Conservation (phyloP, 2,329 filamentous ascomycete species). For the Cladosporium colombiae region DNA sequence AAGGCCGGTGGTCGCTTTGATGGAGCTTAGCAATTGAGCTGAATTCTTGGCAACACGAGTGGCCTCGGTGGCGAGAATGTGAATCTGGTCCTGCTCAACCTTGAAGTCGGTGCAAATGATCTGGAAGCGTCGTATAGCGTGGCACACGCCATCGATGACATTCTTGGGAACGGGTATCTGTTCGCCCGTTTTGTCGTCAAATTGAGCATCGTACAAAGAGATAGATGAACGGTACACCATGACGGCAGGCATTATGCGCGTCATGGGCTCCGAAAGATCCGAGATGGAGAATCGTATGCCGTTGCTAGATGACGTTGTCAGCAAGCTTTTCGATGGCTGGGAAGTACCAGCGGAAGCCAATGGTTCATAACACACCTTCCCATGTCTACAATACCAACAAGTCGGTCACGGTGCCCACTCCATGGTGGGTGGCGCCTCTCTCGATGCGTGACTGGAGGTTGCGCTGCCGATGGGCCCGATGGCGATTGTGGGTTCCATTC, state of each 20-base stretch:
- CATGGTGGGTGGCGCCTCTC: constrained; percentile 17
- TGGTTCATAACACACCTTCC: constrained; percentile 45
- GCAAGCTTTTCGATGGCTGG: not conserved
- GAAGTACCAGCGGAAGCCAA: constrained; percentile 16
- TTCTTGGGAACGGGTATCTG: constrained; percentile 56
- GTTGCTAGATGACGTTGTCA: constrained; percentile 61
- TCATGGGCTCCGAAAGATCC: constrained; percentile 68
- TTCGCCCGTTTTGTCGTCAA: constrained; percentile 36
- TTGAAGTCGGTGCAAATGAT: constrained; percentile 68
- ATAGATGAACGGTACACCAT: constrained; percentile 78
- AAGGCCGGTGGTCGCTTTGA: constrained; percentile 61
- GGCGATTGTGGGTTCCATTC: constrained; percentile 14
- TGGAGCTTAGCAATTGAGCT: constrained; percentile 63
- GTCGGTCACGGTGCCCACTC: constrained; percentile 19
- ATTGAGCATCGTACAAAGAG: constrained; percentile 81
- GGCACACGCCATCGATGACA: constrained; percentile 65
- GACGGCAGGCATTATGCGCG: constrained; percentile 73
- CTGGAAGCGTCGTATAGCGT: constrained; percentile 69
- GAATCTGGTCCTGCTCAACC: constrained; percentile 66
- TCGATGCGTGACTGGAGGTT: not conserved
- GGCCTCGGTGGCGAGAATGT: constrained; percentile 83
- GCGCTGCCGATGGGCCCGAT: not conserved
- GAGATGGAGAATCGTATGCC: constrained; percentile 92
- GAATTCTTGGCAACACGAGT: constrained; percentile 79
- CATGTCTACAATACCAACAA: constrained; percentile 24